Conservation (phyloP, 495 filamentous ascomycete genomes). For the Cercophora scortea region DNA sequence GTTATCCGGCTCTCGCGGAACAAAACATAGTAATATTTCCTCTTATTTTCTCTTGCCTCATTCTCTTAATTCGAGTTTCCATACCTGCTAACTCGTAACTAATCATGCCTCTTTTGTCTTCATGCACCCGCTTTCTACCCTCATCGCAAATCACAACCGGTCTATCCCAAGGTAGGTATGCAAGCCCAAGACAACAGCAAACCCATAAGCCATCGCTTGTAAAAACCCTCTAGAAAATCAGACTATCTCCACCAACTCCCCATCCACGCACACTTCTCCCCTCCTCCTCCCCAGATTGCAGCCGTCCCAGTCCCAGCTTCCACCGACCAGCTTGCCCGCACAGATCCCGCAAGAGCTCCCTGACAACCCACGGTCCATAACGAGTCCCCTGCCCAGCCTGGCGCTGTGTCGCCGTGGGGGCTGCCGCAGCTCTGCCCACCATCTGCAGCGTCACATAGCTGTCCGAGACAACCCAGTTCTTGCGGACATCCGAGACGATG, state of each 20-base stretch:
- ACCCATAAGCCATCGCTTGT: background rate
- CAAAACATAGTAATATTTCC: no score
- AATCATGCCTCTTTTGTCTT: no score
- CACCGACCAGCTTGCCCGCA: slow-evolving; percentile 15
- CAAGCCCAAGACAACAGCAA: background rate
- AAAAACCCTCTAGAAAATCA: no score
- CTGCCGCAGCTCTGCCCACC: slow-evolving; percentile 13
- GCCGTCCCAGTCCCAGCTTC: slow-evolving; percentile 15
- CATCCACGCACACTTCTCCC: background rate
- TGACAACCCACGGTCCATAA: slow-evolving; percentile 15
- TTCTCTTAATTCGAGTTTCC: no score
- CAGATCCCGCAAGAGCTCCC: slow-evolving; percentile 13
- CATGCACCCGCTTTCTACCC: no score
- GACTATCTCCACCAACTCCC: no score
- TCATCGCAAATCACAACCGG: no score
- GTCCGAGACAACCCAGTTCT: slow-evolving; percentile 27
- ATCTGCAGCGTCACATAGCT: slow-evolving; percentile 24
- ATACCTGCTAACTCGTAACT: no score
- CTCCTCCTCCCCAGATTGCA: background rate
- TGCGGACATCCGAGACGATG: slow-evolving; percentile 28
- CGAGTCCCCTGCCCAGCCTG: slow-evolving; percentile 24
- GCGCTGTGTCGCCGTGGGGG: slow-evolving; percentile 7
- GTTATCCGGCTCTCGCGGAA: no score
- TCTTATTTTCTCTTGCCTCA: no score
- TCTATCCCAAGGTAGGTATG: background rate